Conservation (phyloP, 768 basidiomycete species). For the Mycena galericulata region DNA sequence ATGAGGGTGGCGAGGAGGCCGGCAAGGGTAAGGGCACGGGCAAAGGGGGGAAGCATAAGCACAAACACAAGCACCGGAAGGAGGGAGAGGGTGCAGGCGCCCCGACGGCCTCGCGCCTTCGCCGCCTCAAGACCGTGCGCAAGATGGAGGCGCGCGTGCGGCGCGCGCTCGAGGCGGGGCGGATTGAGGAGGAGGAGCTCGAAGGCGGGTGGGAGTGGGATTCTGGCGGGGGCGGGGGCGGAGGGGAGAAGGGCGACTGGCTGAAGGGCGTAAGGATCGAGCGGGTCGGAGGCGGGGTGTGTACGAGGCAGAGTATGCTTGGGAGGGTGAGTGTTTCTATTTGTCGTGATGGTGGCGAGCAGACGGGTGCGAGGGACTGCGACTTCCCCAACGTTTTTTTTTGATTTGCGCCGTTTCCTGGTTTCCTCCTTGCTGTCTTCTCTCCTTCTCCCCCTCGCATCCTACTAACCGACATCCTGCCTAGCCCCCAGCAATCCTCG, state of each 20-base stretch:
- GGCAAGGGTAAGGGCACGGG: slow-evolving; percentile 35
- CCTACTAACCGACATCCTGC: neutral
- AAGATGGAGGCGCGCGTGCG: slow-evolving; percentile 72
- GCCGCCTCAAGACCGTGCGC: slow-evolving; percentile 76
- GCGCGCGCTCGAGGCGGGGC: slow-evolving; percentile 74
- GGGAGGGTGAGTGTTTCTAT: slow-evolving; percentile 71
- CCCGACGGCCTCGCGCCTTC: slow-evolving; percentile 80
- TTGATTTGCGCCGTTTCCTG: neutral
- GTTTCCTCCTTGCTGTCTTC: neutral
- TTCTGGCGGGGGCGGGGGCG: neutral
- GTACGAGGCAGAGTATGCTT: slow-evolving; percentile 93
- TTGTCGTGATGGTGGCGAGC: neutral
- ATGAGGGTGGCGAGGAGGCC: neutral
- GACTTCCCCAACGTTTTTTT: neutral
- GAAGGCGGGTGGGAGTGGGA: slow-evolving; percentile 32
- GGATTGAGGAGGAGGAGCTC: slow-evolving; percentile 79
- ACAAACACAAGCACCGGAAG: slow-evolving; percentile 43
- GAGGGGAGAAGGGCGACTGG: neutral
- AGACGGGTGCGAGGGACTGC: neutral
- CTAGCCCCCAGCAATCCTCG: slow-evolving; percentile 88
- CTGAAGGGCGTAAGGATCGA: slow-evolving; percentile 85
- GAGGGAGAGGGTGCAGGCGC: slow-evolving; percentile 53
- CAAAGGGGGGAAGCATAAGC: neutral
- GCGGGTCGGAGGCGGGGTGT: slow-evolving; percentile 77
- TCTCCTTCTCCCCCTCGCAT: neutral